Base-by-base conservation (phyloP, 805 yeast genomes). In the Candida yuanshanica region DNA sequence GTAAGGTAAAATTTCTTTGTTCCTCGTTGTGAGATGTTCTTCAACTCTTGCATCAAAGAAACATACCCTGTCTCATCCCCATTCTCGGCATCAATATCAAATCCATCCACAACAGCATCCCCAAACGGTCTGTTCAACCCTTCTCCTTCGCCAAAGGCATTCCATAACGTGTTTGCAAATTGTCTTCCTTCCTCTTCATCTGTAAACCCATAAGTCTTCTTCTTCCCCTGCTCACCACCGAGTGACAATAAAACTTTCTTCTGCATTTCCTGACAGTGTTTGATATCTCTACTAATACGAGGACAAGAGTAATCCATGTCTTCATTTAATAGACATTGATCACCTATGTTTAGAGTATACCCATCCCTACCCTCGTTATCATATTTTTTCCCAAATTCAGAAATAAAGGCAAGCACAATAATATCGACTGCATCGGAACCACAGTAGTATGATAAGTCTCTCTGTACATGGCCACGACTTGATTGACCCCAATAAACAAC, bases 21-120 rank as follows among this genome's bases (percentile, higher is more conserved):
- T 21, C 60, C 65, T 48, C 35, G 29, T 7, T 65, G 74, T 42
- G 65, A 63, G 5, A 58, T 51, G 4, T 45, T 42, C 49, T 76
- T 66, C 46, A 80, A 53, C 50, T 72, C 68, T 33, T 62, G 67
- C 12, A 77, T 84, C 39, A 83, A 60, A 13, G 81, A 75, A 27
- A 77, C 74, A 55, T 81, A 83, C n/a, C 95, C 96, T 1, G 68
- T 65, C 38, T 72, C 69, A 43, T 69, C 61, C 45, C 69, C 69
- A 57, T 77, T 74, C 62, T 91, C 98, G 53, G 86, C 79, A 62
- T 91, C 98, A 48, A 90, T 80, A 62, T 91, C 98, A 59, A 89
- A 90, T 14, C 98, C 98, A 63, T 91, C 97, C 35, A 91, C 70
- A 20, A 81, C 62, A 2, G 95, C 70, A 51, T 70, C 75, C 36